Percentiles rank a stretch among this genome's conserved stretches.
Evolutionary conservation across 495 filamentous ascomycete species (phyloP).

Genomic region (Penicillium manginii): DNA sequence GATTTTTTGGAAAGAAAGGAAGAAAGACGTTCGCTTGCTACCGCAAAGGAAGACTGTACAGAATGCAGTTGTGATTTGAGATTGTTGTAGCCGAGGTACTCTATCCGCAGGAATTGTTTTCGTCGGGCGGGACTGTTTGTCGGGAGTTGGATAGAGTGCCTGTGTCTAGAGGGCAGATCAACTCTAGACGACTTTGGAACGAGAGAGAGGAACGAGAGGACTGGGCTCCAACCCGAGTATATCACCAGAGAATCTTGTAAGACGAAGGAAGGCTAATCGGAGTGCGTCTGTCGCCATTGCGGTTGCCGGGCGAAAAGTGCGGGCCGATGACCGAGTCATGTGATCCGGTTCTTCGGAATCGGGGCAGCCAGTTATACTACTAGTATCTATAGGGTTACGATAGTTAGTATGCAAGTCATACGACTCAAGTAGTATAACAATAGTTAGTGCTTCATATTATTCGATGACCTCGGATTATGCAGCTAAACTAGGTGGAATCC

Average conservation of each 20-base stretch:
- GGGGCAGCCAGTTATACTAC: no score
- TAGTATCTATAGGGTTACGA: no score
- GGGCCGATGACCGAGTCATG: conserved; percentile 32
- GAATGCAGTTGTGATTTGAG: background rate
- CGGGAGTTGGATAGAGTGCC: background rate
- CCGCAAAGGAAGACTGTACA: background rate
- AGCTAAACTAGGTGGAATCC: background rate
- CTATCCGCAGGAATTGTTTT: conserved; percentile 25
- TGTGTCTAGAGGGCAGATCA: no score
- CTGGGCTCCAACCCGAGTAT: background rate
- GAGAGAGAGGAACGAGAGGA: background rate
- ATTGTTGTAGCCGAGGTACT: conserved; percentile 34
- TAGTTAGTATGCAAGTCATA: no score
- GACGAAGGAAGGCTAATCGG: background rate
- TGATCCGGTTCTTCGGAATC: conserved; percentile 20
- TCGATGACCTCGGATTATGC: background rate
- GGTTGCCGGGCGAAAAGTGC: conserved; percentile 1
- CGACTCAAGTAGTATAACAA: no score
- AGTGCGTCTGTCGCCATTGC: background rate
- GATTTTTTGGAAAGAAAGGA: background rate
- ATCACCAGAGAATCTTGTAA: background rate
- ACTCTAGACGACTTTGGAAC: background rate
- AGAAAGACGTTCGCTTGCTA: background rate
- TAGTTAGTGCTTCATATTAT: no score
- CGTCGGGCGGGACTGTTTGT: conserved; percentile 12